Evolutionary conservation across 2,329 filamentous ascomycete species (phyloP).

Genomic region (Pseudocercospora macadamiae): DNA sequence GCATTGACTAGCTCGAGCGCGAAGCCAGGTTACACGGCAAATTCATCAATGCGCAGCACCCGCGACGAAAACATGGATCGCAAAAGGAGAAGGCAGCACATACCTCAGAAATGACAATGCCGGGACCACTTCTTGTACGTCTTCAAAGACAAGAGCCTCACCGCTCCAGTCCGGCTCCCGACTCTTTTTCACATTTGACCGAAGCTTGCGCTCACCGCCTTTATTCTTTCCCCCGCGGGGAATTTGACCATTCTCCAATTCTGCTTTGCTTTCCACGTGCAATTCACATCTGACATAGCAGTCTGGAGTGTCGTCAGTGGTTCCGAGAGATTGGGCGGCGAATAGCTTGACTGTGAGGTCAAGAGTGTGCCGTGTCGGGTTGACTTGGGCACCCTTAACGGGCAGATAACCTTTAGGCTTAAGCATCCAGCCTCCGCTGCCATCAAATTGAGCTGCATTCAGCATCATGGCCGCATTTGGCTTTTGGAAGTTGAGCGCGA

Average conservation of each 20-base stretch:
- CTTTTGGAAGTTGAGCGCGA: slow-evolving; percentile 91
- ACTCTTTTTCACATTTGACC: slow-evolving; percentile 47
- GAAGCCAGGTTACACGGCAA: slow-evolving; percentile 1
- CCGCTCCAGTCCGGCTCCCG: slow-evolving; percentile 50
- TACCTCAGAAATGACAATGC: slow-evolving; percentile 54
- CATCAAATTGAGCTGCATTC: slow-evolving; percentile 88
- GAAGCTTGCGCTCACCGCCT: slow-evolving; percentile 54
- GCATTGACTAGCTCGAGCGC: background rate
- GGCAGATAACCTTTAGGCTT: slow-evolving; percentile 76
- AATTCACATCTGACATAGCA: slow-evolving; percentile 80
- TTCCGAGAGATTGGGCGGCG: slow-evolving; percentile 73
- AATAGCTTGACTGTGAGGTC: slow-evolving; percentile 73
- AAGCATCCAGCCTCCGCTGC: slow-evolving; percentile 78
- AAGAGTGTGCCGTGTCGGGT: slow-evolving; percentile 45
- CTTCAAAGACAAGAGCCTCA: slow-evolving; percentile 49
- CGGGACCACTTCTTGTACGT: slow-evolving; percentile 47
- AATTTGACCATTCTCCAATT: slow-evolving; percentile 46
- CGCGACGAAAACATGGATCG: background rate
- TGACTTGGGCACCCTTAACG: slow-evolving; percentile 21
- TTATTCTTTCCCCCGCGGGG: slow-evolving; percentile 56
- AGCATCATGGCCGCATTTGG: slow-evolving; percentile 94
- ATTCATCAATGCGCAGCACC: background rate
- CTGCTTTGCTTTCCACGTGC: slow-evolving; percentile 71
- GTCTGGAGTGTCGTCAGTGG: slow-evolving; percentile 58
- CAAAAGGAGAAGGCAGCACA: slow-evolving; percentile 28